Base-by-base conservation (phyloP, 257 asterid species). In the Eucommia ulmoides region DNA sequence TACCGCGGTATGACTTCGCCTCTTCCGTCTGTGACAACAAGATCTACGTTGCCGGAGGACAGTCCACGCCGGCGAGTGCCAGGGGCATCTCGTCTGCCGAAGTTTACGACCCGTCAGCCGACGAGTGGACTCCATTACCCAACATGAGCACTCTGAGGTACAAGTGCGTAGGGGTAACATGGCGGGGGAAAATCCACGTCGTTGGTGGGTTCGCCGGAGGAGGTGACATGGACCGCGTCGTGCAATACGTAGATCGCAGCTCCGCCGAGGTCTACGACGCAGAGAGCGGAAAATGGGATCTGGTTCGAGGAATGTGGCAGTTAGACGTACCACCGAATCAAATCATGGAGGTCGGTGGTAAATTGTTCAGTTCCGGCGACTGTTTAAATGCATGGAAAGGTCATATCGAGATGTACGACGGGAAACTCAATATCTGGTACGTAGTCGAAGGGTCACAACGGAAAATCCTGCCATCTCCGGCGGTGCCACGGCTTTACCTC, bases 261-360 rank as follows among this genome's bases (percentile, higher is more conserved):
- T 72, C 76, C 0, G 75, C 73, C 7, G 79, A 75, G 50, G 74
- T 79, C 65, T 79, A 72, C 35, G 50, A 75, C 8, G 54, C 19
- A 7, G 18, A 53, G 16, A 17, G 52, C 1, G 63, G 61, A 3
- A 21, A 12, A 33, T 72, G 81, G 83, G 69, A 60, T 54, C 74
- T 73, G 1, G 62, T 64, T 21, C 42, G 54, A 0, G 64, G 78
- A 52, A 66, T 75, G 76, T 75, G 88, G 88, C 76, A 70, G 21
- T 45, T 73, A 26, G 83, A 73, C 26, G 72, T 79, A 61, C 88
- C 88, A 24, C 77, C 81, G 33, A 72, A 79, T 44, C 81, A 79
- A 51, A 75, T 75, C 2, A 71, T 52, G 1, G 64, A 61, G 1
- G 66, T 69, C 45, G 69, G 51, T 38, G 81, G 41, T 3, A 65